Evolutionary conservation across 2,329 filamentous ascomycete genomes (phyloP).

Genomic region (Helminthosporium solani): DNA sequence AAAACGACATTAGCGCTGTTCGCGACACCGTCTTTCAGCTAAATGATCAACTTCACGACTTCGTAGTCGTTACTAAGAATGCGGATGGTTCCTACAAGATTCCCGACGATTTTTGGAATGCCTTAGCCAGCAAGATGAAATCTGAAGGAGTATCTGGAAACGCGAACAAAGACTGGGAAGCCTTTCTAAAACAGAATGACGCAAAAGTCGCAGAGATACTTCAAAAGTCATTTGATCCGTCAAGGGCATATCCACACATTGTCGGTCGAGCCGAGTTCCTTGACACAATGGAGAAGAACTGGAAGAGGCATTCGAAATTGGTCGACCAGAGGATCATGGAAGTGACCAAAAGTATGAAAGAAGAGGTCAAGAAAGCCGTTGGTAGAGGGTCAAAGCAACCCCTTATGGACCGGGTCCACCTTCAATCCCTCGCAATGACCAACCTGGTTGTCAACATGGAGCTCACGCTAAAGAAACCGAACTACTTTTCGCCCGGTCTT

Average conservation of each 20-base stretch:
- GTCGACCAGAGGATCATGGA: slow-evolving; percentile 30
- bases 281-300: slow-evolving; percentile 28
- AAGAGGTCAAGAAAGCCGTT: slow-evolving; percentile 18
- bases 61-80: slow-evolving; percentile 57
- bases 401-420: slow-evolving; percentile 30
- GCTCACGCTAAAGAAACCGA: slow-evolving; percentile 53
- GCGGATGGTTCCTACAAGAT: slow-evolving; percentile 57
- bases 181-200: slow-evolving; percentile 56
- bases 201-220: slow-evolving; percentile 34
- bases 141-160: slow-evolving; percentile 39
- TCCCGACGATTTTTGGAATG: slow-evolving; percentile 64
- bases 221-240: slow-evolving; percentile 5
- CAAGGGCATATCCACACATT: slow-evolving; percentile 12
- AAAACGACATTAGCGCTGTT: not conserved
- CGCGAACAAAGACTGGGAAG: slow-evolving; percentile 50
- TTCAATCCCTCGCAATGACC: slow-evolving; percentile 33
- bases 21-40: slow-evolving; percentile 6
- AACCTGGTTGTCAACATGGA: slow-evolving; percentile 36
- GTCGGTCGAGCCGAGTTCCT: slow-evolving; percentile 56
- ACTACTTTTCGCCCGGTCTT: slow-evolving; percentile 68
- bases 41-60: slow-evolving; percentile 51
- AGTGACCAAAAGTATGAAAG: slow-evolving; percentile 16
- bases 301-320: slow-evolving; percentile 17
- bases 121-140: slow-evolving; percentile 58
- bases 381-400: slow-evolving; percentile 32